These are phyloP conservation scores for Fusarium abutilonis DNA, from an alignment of 2,329 filamentous ascomycete genomes.

Conservation along the genomic window DNA sequence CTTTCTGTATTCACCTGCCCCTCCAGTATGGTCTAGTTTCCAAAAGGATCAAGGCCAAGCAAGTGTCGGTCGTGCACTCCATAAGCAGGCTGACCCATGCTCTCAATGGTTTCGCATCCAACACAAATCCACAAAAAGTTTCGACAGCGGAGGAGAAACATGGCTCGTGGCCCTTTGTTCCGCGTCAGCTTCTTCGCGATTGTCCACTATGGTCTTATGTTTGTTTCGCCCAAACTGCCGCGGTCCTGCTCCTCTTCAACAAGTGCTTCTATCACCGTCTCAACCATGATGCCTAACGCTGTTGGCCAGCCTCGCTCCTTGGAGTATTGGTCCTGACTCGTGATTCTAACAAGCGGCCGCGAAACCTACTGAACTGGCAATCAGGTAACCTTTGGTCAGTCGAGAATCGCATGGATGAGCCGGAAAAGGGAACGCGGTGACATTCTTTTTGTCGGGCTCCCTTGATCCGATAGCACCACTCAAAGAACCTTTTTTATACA, in stretches of 20 bases:
- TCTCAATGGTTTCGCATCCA: conserved; percentile 12
- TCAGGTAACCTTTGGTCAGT: too few relatives aligned
- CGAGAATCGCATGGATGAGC: conserved; percentile 3
- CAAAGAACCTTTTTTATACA: conserved; percentile 4
- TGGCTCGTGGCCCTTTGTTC: conserved; percentile 5
- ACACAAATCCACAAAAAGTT: conserved; percentile 20
- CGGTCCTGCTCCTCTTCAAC: background rate
- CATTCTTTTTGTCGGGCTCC: conserved; percentile 16
- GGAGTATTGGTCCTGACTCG: conserved; percentile 14
- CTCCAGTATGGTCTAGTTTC: conserved; percentile 2
- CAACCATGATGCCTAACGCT: background rate
- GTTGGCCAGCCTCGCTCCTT: conserved; percentile 14
- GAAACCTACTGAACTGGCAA: conserved; percentile 5
- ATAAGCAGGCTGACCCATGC: conserved; percentile 17
- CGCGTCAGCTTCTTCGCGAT: background rate
- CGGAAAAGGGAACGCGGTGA: conserved; percentile 31
- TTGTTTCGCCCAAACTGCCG: background rate
- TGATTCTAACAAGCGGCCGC: conserved; percentile 5
- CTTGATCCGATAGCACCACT: conserved; percentile 6
- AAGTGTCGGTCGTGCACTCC: conserved; percentile 5
- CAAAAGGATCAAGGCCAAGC: conserved; percentile 12
- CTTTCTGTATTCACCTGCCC: background rate
- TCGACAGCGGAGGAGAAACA: conserved; percentile 14
- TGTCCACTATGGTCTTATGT: background rate
- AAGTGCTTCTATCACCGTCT: background rate